A percentile compares a stretch with the other conserved stretches of the same genome.
phyloP scores from a whole-genome alignment of 345 rosid species.

The Crucihimalaya himalaica region DNA sequence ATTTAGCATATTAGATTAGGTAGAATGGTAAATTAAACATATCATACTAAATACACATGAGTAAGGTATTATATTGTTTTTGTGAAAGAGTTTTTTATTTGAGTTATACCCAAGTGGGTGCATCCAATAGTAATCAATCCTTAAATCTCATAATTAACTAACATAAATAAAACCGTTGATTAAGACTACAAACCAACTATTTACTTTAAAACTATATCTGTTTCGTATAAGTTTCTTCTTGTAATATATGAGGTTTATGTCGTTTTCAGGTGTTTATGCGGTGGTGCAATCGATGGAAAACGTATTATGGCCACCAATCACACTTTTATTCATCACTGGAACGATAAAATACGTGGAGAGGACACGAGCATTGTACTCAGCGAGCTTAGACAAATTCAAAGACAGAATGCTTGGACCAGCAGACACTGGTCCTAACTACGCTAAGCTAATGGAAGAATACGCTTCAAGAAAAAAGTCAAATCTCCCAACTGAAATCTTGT shows the following conservation, averaged over 20 bases:
- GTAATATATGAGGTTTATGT: neutral
- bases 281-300: slow-evolving; percentile 36
- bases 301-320: slow-evolving; percentile 16
- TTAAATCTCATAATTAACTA: too few relatives aligned
- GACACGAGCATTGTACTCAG: slow-evolving; percentile 45
- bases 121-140: too few relatives aligned
- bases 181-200: too few relatives aligned
- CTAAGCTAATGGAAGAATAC: slow-evolving; percentile 38
- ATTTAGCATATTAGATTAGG: too few relatives aligned
- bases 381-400: slow-evolving; percentile 41
- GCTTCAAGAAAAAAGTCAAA: neutral
- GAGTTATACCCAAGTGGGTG: too few relatives aligned
- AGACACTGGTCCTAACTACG: slow-evolving; percentile 41
- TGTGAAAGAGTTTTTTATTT: too few relatives aligned
- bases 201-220: too few relatives aligned
- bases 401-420: slow-evolving; percentile 31
- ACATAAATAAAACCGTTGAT: too few relatives aligned
- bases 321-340: slow-evolving; percentile 44
- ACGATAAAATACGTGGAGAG: slow-evolving; percentile 46
- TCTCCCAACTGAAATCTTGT: slow-evolving; percentile 22
- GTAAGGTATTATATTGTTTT: too few relatives aligned
- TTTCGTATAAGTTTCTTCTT: too few relatives aligned
- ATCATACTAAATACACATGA: too few relatives aligned
- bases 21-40: too few relatives aligned
- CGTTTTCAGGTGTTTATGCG: slow-evolving; percentile 40